Percentiles rank a stretch among this genome's conserved stretches.
These are phyloP conservation scores for Capsicum baccatum DNA, from an alignment of 257 asterid species.

Conservation along the genomic window DNA sequence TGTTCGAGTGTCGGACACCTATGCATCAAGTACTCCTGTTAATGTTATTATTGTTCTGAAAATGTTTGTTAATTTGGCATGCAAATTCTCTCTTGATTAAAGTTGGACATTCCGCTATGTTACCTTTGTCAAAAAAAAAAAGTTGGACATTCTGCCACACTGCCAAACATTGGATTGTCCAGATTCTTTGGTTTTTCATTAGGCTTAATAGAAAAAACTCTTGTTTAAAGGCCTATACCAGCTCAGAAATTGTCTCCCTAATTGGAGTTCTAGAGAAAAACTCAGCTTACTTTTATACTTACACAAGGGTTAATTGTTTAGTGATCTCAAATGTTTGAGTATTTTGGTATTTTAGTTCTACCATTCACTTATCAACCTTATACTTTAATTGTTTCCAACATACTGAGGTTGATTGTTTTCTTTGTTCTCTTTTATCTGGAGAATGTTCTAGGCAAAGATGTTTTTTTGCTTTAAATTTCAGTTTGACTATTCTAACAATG, in stretches of 20 bases:
- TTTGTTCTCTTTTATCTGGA: not conserved
- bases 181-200: not conserved
- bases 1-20: not conserved
- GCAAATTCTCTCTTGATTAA: conserved; percentile 1
- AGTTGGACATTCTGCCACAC: not conserved
- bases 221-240: not conserved
- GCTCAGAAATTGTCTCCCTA: not conserved
- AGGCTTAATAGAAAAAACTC: not conserved
- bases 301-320: not conserved
- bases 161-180: not conserved
- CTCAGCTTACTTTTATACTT: conserved; percentile 11
- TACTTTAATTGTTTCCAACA: too few species aligned
- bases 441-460: not conserved
- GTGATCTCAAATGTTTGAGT: conserved; percentile 2
- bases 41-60: conserved; percentile 8
- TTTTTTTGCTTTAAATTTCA: not conserved
- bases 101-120: not conserved
- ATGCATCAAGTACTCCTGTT: conserved; percentile 8
- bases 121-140: not conserved
- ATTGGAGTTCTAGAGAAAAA: not conserved
- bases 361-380: not conserved
- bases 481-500: not conserved
- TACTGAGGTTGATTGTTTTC: not conserved
- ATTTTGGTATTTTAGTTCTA: conserved; percentile 11
- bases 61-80: not conserved